phyloP scores from a whole-genome alignment of 1,284 basidiomycete species.

The Trichosporon asahii region DNA sequence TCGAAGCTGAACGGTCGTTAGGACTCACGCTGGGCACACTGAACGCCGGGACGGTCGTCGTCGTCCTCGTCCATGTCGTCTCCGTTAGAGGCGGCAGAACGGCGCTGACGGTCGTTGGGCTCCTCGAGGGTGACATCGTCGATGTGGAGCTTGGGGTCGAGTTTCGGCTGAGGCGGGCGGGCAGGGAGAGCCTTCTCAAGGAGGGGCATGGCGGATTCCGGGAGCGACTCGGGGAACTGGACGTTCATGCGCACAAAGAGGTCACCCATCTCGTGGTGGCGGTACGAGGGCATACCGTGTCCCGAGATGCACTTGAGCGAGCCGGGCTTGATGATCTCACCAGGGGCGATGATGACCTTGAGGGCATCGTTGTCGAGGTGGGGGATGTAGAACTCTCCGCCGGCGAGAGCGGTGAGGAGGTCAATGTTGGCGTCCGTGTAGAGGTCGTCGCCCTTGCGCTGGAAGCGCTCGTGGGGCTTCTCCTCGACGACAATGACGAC shows the following conservation, averaged over 20 bases:
- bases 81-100: conserved; percentile 56
- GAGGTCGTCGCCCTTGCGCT: conserved; percentile 89
- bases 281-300: conserved; percentile 97
- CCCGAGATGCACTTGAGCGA: conserved; percentile 85
- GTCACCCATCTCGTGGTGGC: conserved; percentile 95
- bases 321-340: conserved; percentile 92
- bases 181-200: conserved; percentile 86
- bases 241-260: conserved; percentile 85
- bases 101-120: conserved; percentile 69
- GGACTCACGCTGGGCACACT: conserved; percentile 55
- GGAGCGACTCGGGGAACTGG: conserved; percentile 82
- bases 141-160: conserved; percentile 63
- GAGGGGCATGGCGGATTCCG: conserved; percentile 63
- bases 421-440: conserved; percentile 85
- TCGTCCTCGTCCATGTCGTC: conserved; percentile 68
- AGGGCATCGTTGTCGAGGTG: conserved; percentile 92
- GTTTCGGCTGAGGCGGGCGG: conserved; percentile 66
- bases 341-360: conserved; percentile 77
- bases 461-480: conserved; percentile 87
- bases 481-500: conserved; percentile 97
- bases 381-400: conserved; percentile 84
- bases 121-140: conserved; percentile 88
- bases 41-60: conserved; percentile 51
- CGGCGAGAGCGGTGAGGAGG: conserved; percentile 87
- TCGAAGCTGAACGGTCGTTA: background rate